Percentiles rank a stretch among this genome's conserved stretches.
These are phyloP conservation scores for Protomyces macrosporus DNA, from an alignment of 1,139 yeast species.

Conservation along the genomic window DNA sequence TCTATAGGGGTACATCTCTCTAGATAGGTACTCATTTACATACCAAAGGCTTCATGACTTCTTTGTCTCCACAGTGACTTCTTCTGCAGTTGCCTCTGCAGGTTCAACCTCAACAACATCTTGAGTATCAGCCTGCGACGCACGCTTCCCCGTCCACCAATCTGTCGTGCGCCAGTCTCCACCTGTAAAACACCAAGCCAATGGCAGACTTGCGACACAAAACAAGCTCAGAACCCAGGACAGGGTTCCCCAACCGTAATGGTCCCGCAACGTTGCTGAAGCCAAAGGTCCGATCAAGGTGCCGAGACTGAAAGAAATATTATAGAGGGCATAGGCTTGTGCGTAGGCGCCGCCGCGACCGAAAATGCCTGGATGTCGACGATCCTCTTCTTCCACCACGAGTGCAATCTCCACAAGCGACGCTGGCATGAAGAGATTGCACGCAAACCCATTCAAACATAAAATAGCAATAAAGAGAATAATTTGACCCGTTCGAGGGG, in stretches of 20 bases:
- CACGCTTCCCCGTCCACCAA: background rate
- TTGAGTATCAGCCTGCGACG: too few species aligned
- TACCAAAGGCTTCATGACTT: too few species aligned
- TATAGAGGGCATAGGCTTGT: conserved; percentile 41
- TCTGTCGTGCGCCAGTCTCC: background rate
- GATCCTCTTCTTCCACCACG: conserved; percentile 35
- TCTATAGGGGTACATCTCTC: too few species aligned
- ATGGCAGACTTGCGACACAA: background rate
- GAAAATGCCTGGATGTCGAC: conserved; percentile 36
- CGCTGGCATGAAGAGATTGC: conserved; percentile 36
- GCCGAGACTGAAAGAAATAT: conserved; percentile 39
- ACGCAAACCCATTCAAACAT: conserved; percentile 35
- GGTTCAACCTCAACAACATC: too few species aligned
- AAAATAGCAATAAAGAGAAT: conserved; percentile 37
- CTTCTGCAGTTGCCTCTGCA: too few species aligned
- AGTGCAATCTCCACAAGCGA: conserved; percentile 38
- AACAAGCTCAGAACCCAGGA: conserved; percentile 9
- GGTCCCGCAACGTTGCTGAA: conserved; percentile 33
- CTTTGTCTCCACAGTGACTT: too few species aligned
- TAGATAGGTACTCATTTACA: too few species aligned
- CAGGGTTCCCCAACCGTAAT: conserved; percentile 8
- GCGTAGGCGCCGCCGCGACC: conserved; percentile 40
- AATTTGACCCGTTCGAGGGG: conserved; percentile 35
- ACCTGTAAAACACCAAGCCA: background rate
- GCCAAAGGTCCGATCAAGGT: conserved; percentile 39